phyloP scores from a whole-genome alignment of 2,329 filamentous ascomycete species.

The Orbilia javanica region DNA sequence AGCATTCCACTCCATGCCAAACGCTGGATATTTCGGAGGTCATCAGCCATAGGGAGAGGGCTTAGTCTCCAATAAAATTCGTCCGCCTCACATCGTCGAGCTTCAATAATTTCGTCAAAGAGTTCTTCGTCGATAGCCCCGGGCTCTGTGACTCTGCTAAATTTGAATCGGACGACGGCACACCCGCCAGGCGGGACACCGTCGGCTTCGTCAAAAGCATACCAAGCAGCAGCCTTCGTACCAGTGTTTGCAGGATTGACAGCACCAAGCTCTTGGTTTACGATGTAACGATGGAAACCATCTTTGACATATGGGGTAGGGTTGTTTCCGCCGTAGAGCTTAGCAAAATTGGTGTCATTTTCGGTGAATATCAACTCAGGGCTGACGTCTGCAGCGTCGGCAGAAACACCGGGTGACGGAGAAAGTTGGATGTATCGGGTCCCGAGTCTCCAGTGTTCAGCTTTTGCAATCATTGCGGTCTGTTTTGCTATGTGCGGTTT shows the following conservation, averaged over 20 bases:
- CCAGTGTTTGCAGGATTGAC: conserved; percentile 84
- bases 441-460: conserved; percentile 83
- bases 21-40: conserved; percentile 92
- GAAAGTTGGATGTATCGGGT: conserved; percentile 86
- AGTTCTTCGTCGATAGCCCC: conserved; percentile 82
- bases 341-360: conserved; percentile 89
- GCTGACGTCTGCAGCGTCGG: conserved; percentile 83
- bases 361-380: conserved; percentile 92
- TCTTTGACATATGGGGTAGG: conserved; percentile 84
- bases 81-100: conserved; percentile 87
- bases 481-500: conserved; percentile 82
- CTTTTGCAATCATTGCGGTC: conserved; percentile 77
- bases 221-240: conserved; percentile 93
- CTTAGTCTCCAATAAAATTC: conserved; percentile 96
- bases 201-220: conserved; percentile 87
- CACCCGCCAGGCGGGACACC: conserved; percentile 91
- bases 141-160: conserved; percentile 78
- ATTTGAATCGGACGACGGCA: conserved; percentile 91
- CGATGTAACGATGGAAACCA: conserved; percentile 89
- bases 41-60: conserved; percentile 91
- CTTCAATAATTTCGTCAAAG: conserved; percentile 91
- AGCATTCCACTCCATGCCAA: conserved; percentile 97
- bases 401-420: conserved; percentile 86
- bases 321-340: conserved; percentile 82
- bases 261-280: conserved; percentile 81